phyloP scores from a whole-genome alignment of 2,329 filamentous ascomycete species.

The Sphaerostilbella broomeana region DNA sequence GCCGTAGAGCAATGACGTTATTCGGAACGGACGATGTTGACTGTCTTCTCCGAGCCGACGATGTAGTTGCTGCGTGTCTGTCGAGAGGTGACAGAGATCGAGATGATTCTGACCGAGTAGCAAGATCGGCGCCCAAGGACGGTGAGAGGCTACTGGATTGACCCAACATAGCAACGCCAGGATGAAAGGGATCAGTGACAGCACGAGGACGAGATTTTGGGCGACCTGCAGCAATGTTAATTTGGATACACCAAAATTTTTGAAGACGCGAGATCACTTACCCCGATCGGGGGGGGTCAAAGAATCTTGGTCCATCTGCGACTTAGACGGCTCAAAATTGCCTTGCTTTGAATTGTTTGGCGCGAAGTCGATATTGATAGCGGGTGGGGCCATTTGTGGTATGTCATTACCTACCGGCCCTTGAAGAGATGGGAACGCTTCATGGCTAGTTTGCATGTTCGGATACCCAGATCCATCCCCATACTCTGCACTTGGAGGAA shows the following conservation, averaged over 20 bases:
- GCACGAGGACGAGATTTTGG: constrained; percentile 45
- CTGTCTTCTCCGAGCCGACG: constrained; percentile 41
- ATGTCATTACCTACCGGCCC: constrained; percentile 50
- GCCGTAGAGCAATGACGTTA: constrained; percentile 72
- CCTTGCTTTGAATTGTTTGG: constrained; percentile 54
- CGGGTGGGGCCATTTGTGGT: constrained; percentile 79
- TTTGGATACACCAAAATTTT: no score
- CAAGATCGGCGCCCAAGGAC: constrained; percentile 40
- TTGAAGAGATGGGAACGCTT: constrained; percentile 49
- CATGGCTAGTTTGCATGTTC: constrained; percentile 32
- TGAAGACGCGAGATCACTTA: constrained; percentile 28
- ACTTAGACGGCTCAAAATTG: constrained; percentile 46
- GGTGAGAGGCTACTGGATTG: constrained; percentile 42
- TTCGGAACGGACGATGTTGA: constrained; percentile 58
- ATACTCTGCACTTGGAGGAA: constrained; percentile 34
- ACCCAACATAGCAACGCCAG: constrained; percentile 35
- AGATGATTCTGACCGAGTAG: constrained; percentile 41
- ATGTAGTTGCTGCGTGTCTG: constrained; percentile 35
- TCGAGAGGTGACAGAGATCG: constrained; percentile 56
- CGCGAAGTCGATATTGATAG: constrained; percentile 90
- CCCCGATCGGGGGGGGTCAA: constrained; percentile 73
- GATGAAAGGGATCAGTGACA: constrained; percentile 55
- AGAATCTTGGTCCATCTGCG: constrained; percentile 65
- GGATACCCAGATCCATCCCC: constrained; percentile 29
- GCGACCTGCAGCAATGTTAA: constrained; percentile 33